Conservation (phyloP, 306 rosid genomes). For the Medicago truncatula region DNA sequence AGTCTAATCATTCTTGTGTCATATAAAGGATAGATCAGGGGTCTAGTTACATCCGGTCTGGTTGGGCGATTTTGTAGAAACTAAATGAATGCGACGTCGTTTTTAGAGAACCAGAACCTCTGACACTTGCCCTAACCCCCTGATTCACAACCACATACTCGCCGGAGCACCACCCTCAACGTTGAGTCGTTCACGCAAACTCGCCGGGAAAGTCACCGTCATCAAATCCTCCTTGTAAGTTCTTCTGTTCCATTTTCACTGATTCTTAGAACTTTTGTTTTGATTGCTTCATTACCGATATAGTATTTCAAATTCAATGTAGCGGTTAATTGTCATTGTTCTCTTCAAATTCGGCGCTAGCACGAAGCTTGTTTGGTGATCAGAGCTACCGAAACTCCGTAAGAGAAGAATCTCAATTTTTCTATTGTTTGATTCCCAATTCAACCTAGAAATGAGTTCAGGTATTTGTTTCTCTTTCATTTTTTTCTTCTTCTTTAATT, state of each 20-base stretch:
- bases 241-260: too few relatives aligned
- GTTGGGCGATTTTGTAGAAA: too few relatives aligned
- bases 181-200: not conserved
- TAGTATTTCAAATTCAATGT: not conserved
- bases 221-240: not conserved
- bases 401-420: not conserved
- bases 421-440: not conserved
- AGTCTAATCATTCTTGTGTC: too few relatives aligned
- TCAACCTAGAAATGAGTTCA: constrained; percentile 56
- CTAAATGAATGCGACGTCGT: too few relatives aligned
- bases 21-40: too few relatives aligned
- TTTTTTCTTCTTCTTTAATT: not conserved
- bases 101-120: too few relatives aligned
- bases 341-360: not conserved
- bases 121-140: too few relatives aligned
- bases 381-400: not conserved
- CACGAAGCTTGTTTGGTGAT: not conserved
- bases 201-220: not conserved
- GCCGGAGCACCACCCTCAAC: not conserved
- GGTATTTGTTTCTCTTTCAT: constrained; percentile 40
- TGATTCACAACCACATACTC: not conserved
- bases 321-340: not conserved
- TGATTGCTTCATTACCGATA: not conserved
- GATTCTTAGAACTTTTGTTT: too few relatives aligned
- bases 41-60: too few relatives aligned